Percentiles rank a stretch among this genome's conserved stretches.
phyloP scores from a whole-genome alignment of 495 filamentous ascomycete species.

The Aspergillus bridgeri region DNA sequence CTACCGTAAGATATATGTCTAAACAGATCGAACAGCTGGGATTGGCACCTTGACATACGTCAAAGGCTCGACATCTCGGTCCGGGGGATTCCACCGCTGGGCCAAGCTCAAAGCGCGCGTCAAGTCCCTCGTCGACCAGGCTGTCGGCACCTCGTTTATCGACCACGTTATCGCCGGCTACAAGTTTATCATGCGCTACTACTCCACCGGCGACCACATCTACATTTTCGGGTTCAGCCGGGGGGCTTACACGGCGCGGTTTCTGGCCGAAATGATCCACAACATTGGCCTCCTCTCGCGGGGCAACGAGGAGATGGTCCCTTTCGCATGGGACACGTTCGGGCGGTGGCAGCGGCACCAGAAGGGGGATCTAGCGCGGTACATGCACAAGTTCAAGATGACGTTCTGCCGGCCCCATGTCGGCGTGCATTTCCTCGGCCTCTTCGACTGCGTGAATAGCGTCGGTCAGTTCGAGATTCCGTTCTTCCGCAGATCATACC shows the following conservation, averaged over 20 bases:
- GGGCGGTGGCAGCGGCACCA: constrained; percentile 14
- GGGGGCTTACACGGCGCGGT: constrained; percentile 77
- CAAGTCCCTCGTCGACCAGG: constrained; percentile 24
- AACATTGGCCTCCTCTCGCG: constrained; percentile 69
- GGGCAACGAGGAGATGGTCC: constrained; percentile 79
- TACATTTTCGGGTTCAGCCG: constrained; percentile 78
- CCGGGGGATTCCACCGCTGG: constrained; percentile 4
- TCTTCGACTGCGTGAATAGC: constrained; percentile 47
- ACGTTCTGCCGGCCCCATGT: constrained; percentile 39
- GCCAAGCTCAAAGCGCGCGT: constrained; percentile 4
- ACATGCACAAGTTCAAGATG: constrained; percentile 37
- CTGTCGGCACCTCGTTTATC: constrained; percentile 69
- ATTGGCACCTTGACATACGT: constrained; percentile 19
- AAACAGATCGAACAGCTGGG: constrained; percentile 8
- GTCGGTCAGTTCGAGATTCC: constrained; percentile 31
- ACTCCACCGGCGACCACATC: constrained; percentile 67
- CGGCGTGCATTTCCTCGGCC: constrained; percentile 35
- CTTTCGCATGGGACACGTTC: constrained; percentile 64
- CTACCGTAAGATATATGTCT: not conserved
- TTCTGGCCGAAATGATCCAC: constrained; percentile 80
- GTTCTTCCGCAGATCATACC: constrained; percentile 15
- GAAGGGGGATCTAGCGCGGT: constrained; percentile 21
- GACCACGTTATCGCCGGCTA: constrained; percentile 80
- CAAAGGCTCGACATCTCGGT: constrained; percentile 7
- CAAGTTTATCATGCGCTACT: constrained; percentile 86